Conservation (phyloP, 257 asterid genomes). For the Euphrasia confusa region DNA sequence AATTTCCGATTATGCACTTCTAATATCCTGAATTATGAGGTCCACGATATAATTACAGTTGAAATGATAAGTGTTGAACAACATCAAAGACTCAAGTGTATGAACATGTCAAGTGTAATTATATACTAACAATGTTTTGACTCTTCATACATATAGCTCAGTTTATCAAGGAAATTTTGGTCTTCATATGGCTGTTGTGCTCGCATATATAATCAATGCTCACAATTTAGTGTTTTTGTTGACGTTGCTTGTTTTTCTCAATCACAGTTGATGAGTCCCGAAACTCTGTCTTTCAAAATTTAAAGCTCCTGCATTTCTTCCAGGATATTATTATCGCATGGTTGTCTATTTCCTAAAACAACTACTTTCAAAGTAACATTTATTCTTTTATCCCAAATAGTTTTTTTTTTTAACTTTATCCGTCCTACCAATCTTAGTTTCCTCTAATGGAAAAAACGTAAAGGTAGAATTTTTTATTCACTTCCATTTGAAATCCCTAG, state of each 20-base stretch:
- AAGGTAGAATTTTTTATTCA: constrained; percentile 9
- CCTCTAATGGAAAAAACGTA: constrained; percentile 15
- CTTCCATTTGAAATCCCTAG: neutral
- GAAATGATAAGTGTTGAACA: constrained; percentile 3
- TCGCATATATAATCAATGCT: neutral
- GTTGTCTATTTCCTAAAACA: neutral
- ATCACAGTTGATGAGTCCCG: neutral
- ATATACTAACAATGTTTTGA: neutral
- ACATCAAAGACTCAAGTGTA: too few species aligned
- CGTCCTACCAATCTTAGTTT: neutral
- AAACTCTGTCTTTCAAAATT: neutral
- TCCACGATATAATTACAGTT: constrained; percentile 7
- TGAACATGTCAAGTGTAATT: too few species aligned
- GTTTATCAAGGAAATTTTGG: constrained; percentile 11
- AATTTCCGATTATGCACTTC: constrained; percentile 15
- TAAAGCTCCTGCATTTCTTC: neutral
- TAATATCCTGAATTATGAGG: neutral
- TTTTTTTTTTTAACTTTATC: neutral
- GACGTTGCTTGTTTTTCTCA: neutral
- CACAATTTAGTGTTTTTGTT: constrained; percentile 3
- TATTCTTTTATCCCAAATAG: neutral
- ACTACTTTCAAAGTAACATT: neutral
- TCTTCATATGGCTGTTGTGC: neutral
- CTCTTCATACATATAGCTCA: neutral
- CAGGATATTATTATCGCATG: constrained; percentile 2